These are phyloP conservation scores for Harringtonia lauricola DNA, from an alignment of 2,329 filamentous ascomycete genomes.

Conservation along the genomic window DNA sequence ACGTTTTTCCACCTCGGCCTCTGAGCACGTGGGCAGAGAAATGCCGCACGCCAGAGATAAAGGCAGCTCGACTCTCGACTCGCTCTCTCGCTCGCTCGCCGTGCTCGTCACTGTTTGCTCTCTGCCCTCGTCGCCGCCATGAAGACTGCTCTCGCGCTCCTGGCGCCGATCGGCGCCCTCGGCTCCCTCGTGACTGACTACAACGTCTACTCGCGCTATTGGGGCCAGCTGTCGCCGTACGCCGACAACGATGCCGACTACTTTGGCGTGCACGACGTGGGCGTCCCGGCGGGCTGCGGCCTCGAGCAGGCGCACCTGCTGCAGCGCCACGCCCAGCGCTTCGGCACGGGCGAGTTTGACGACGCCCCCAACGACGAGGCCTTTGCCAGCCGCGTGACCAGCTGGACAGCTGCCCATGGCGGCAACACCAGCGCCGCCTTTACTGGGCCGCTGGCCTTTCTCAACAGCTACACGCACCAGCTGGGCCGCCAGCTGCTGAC, in stretches of 20 bases:
- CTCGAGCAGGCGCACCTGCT: slow-evolving; percentile 41
- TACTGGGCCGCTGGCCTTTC: slow-evolving; percentile 35
- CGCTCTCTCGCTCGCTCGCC: too few species aligned
- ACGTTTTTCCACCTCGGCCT: too few species aligned
- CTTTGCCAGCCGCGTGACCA: slow-evolving; percentile 36
- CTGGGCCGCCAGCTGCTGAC: slow-evolving; percentile 32
- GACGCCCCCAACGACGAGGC: slow-evolving; percentile 36
- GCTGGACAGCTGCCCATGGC: slow-evolving; percentile 27
- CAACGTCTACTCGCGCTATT: slow-evolving; percentile 19
- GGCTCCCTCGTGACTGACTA: slow-evolving; percentile 16
- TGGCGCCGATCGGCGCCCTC: not conserved
- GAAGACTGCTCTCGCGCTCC: too few species aligned
- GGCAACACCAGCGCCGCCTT: slow-evolving; percentile 13
- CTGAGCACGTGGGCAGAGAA: too few species aligned
- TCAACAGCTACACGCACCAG: slow-evolving; percentile 39
- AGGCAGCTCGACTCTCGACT: too few species aligned
- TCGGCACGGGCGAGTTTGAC: slow-evolving; percentile 28
- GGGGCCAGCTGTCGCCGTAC: slow-evolving; percentile 37
- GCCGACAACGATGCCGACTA: slow-evolving; percentile 29
- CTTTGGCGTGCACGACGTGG: slow-evolving; percentile 36
- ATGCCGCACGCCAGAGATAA: too few species aligned
- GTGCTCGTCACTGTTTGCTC: too few species aligned
- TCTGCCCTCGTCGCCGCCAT: too few species aligned
- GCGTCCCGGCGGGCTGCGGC: slow-evolving; percentile 41
- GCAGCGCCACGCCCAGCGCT: slow-evolving; percentile 43